phyloP scores from a whole-genome alignment of 2,329 filamentous ascomycete species.

The Aspergillus versicolor region DNA sequence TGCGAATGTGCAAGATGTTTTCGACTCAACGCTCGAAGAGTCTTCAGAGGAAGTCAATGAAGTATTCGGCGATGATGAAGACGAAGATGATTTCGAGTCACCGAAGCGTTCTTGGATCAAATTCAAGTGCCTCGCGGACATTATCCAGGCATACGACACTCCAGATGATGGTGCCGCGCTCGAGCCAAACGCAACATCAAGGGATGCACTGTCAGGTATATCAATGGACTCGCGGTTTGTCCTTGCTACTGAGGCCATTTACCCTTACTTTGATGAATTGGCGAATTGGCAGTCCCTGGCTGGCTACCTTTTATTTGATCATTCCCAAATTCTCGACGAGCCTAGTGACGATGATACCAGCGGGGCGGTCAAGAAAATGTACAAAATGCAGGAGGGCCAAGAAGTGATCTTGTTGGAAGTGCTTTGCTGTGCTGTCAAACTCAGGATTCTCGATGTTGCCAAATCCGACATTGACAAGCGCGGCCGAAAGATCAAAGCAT shows the following conservation, averaged over 20 bases:
- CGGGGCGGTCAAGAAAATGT: conserved; percentile 65
- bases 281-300: conserved; percentile 84
- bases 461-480: conserved; percentile 61
- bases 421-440: conserved; percentile 76
- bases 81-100: conserved; percentile 67
- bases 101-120: conserved; percentile 84
- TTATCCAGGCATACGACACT: conserved; percentile 75
- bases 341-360: conserved; percentile 60
- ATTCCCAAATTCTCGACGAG: conserved; percentile 63
- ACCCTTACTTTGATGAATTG: conserved; percentile 76
- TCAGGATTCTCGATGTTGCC: conserved; percentile 64
- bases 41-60: conserved; percentile 80
- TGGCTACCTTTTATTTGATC: conserved; percentile 89
- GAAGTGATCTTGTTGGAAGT: conserved; percentile 86
- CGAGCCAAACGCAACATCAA: conserved; percentile 23
- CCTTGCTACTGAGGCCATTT: conserved; percentile 80
- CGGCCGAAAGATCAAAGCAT: conserved; percentile 56
- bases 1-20: conserved; percentile 78
- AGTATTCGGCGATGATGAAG: conserved; percentile 68
- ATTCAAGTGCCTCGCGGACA: conserved; percentile 85
- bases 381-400: conserved; percentile 72
- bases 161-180: conserved; percentile 48
- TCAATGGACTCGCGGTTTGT: conserved; percentile 78
- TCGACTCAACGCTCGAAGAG: conserved; percentile 76
- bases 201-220: conserved; percentile 55